Percentiles rank a stretch among this genome's conserved stretches.
These are phyloP conservation scores for Citrus reticulata DNA, from an alignment of 345 rosid species.

Conservation along the genomic window DNA sequence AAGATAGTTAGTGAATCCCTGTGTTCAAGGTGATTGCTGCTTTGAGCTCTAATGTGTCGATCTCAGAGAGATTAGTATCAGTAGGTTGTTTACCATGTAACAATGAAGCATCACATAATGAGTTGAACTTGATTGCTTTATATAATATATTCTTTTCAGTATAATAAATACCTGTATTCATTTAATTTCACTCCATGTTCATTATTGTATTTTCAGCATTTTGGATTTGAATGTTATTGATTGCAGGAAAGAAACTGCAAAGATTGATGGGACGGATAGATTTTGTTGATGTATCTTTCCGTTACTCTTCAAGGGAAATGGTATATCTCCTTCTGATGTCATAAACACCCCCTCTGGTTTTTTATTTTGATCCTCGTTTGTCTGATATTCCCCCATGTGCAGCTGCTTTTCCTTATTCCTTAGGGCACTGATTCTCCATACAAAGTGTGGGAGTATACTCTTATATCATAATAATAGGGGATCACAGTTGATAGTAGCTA, in stretches of 20 bases:
- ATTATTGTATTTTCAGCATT: conserved; percentile 11
- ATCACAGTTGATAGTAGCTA: background rate
- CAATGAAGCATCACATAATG: background rate
- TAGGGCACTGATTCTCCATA: background rate
- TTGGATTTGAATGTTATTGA: conserved; percentile 11
- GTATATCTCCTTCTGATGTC: conserved; percentile 31
- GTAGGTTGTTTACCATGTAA: background rate
- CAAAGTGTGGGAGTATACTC: background rate
- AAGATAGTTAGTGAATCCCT: background rate
- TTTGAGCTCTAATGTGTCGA: background rate
- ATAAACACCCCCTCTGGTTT: background rate
- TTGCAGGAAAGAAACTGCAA: conserved; percentile 55
- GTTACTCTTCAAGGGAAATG: conserved; percentile 61
- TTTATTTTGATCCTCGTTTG: background rate
- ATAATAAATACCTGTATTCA: background rate
- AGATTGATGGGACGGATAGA: conserved; percentile 58
- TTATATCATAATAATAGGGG: background rate
- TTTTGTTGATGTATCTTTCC: conserved; percentile 61
- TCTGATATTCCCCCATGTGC: background rate
- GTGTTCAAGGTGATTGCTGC: conserved; percentile 4
- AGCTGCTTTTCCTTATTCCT: background rate
- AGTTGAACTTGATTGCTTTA: background rate
- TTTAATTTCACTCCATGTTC: background rate
- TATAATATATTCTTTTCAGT: background rate
- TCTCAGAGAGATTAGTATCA: background rate